Conservation (phyloP, 306 rosid genomes). For the Arachis stenosperma region DNA sequence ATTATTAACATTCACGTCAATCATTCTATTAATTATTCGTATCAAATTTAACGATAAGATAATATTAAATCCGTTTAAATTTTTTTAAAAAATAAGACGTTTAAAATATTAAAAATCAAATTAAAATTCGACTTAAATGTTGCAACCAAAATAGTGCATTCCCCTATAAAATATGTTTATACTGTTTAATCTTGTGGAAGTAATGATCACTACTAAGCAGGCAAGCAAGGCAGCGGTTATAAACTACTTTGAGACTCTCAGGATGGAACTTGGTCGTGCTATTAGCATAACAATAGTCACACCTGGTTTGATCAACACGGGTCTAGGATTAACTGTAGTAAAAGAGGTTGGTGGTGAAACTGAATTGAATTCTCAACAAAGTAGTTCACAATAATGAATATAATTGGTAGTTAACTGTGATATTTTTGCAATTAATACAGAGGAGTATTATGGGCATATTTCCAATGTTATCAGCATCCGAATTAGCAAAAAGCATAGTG, state of each 20-base stretch:
- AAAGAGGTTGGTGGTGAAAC: slow-evolving; percentile 16
- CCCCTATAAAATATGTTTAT: no score
- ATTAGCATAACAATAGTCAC: slow-evolving; percentile 54
- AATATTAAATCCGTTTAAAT: no score
- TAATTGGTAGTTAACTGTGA: not conserved
- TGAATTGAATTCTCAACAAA: not conserved
- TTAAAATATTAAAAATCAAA: no score
- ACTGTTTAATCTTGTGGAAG: no score
- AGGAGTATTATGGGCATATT: slow-evolving; percentile 32
- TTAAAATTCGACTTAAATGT: no score
- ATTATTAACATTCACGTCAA: no score
- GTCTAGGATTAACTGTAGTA: slow-evolving; percentile 1
- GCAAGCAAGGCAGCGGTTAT: slow-evolving; percentile 58
- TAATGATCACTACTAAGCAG: slow-evolving; percentile 20
- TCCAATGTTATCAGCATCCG: slow-evolving; percentile 36
- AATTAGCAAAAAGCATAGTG: slow-evolving; percentile 44
- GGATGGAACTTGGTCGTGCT: slow-evolving; percentile 43
- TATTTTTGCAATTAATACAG: slow-evolving; percentile 10
- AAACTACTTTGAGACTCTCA: slow-evolving; percentile 51
- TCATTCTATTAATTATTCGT: no score
- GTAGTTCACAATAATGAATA: no score
- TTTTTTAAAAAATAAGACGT: no score
- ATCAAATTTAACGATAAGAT: no score
- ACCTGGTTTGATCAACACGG: slow-evolving; percentile 43
- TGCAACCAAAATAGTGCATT: no score